These are phyloP conservation scores for Aspergillus fumigatiaffinis DNA, from an alignment of 2,329 filamentous ascomycete genomes.

Conservation along the genomic window DNA sequence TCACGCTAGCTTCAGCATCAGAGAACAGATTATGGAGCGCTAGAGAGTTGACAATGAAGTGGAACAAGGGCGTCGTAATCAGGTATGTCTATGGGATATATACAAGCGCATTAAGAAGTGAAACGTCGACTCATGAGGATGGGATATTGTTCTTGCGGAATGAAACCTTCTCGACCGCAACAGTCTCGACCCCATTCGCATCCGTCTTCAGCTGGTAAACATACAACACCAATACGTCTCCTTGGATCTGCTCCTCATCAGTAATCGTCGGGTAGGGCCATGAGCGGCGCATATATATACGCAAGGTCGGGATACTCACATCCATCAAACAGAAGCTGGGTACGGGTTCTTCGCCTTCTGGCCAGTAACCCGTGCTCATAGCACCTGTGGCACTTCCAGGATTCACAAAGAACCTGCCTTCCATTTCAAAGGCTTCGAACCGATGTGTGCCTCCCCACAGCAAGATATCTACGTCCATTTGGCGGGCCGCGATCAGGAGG, in stretches of 20 bases:
- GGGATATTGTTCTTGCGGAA: conserved; percentile 72
- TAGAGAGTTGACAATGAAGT: conserved; percentile 2
- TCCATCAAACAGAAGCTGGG: conserved; percentile 98
- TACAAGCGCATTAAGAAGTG: conserved; percentile 22
- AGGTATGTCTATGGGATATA: conserved; percentile 25
- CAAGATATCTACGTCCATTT: conserved; percentile 68
- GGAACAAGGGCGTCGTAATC: conserved; percentile 14
- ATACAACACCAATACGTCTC: conserved; percentile 90
- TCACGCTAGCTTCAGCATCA: background rate
- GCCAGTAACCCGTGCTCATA: conserved; percentile 57
- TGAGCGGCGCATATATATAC: background rate
- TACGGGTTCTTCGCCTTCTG: conserved; percentile 64
- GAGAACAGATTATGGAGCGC: background rate
- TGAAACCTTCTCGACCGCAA: conserved; percentile 81
- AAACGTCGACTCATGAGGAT: conserved; percentile 42
- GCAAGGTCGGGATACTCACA: conserved; percentile 56
- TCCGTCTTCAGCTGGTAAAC: conserved; percentile 84
- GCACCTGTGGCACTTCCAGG: conserved; percentile 66
- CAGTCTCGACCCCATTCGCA: conserved; percentile 70
- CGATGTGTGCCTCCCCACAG: conserved; percentile 67
- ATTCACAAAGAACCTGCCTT: conserved; percentile 69
- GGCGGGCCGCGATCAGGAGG: conserved; percentile 62
- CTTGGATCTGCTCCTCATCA: conserved; percentile 67
- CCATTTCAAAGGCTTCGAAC: conserved; percentile 69
- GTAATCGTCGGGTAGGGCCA: conserved; percentile 1